Base-by-base conservation (phyloP, 2,329 filamentous ascomycete species). In the Fusarium sp. region DNA sequence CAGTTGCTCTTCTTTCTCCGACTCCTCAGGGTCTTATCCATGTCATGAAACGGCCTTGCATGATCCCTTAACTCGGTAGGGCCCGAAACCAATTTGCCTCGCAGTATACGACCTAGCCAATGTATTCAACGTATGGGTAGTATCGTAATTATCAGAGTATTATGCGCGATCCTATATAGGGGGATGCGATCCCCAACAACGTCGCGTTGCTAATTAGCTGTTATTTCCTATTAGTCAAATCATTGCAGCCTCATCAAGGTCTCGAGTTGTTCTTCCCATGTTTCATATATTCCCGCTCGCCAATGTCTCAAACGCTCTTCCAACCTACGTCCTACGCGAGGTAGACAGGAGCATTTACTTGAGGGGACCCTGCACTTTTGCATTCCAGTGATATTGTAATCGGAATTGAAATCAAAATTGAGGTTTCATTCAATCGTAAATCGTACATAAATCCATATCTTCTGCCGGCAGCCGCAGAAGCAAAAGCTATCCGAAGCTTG, bases 31-130 rank as follows among this genome's bases (percentile, higher is more conserved):
- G 24, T 41, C 32, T 30, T 43, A 49, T 63, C 67, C 62, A 55
- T 59, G 51, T 70, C 34, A 56, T 68, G 62, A 64, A 70, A 71
- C 67, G 46, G 40, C 16, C 64, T 49, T 67, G 48, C 58, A 63
- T 63, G 46, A 51, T 65, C 52, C 49, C 65, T 64, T 53, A 46
- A 51, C 53, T 68, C 49, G 58, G 51, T 34, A 70, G 44, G 40
- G 62, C 52, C 62, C 62, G 57, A 70, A 47, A 66, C 46, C 7
- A 43, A 58, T 38, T 40, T 65, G 40, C 41, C 49, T 49, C 27
- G n/a, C 15, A 20, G 40, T 43, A 47, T 47, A 47, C 45, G 45
- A 29, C 45, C 22, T 27, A 47, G 45, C 45, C 45, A 47, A 47
- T 47, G 45, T 47, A 20, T 24, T 24, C 41, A 27, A n/a, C 13